phyloP scores from a whole-genome alignment of 768 basidiomycete species.

The Amanita rubescens region DNA sequence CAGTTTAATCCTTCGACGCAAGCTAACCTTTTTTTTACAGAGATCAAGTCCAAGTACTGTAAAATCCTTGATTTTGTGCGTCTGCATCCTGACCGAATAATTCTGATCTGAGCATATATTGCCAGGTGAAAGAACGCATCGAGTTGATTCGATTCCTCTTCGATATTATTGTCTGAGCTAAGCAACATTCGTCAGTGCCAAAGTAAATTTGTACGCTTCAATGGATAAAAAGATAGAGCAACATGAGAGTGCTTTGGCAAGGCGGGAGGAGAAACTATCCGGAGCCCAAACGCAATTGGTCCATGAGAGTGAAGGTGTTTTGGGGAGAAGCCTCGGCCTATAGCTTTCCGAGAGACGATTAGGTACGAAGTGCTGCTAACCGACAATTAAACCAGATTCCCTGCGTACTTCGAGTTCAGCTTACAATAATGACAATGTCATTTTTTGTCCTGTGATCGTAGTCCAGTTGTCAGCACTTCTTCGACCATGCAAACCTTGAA shows the following conservation, averaged over 20 bases:
- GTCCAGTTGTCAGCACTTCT: too few species aligned
- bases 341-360: background rate
- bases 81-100: slow-evolving; percentile 7
- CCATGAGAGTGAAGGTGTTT: slow-evolving; percentile 31
- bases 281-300: slow-evolving; percentile 31
- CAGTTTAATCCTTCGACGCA: background rate
- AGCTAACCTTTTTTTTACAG: slow-evolving; percentile 20
- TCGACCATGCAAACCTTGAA: too few species aligned
- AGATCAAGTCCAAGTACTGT: slow-evolving; percentile 32
- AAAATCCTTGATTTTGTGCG: slow-evolving; percentile 45
- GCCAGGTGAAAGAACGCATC: slow-evolving; percentile 45
- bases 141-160: slow-evolving; percentile 19
- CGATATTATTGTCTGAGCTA: slow-evolving; percentile 11
- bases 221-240: slow-evolving; percentile 34
- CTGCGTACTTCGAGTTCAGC: too few species aligned
- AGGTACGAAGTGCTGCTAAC: background rate
- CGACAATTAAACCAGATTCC: background rate
- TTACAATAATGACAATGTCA: background rate
- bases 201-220: slow-evolving; percentile 38
- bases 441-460: background rate
- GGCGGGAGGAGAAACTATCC: slow-evolving; percentile 33
- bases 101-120: background rate
- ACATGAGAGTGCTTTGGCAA: slow-evolving; percentile 31
- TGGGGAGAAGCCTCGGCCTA: slow-evolving; percentile 16
- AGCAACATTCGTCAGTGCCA: slow-evolving; percentile 25